phyloP scores from a whole-genome alignment of 768 basidiomycete genomes.

The Suillus clintonianus region DNA sequence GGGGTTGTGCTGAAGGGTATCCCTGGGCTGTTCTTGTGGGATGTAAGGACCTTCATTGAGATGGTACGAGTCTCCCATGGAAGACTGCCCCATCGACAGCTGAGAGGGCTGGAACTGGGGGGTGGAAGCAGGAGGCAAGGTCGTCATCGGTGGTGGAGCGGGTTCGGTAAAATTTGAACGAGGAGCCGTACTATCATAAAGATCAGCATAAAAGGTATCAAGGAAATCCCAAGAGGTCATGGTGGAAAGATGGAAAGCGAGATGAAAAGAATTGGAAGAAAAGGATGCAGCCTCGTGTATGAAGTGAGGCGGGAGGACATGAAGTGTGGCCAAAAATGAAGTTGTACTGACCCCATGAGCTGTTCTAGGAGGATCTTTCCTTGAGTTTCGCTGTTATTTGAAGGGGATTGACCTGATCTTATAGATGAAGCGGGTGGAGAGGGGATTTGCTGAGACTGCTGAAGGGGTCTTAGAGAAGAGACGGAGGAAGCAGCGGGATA shows the following conservation, averaged over 20 bases:
- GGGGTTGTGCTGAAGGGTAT: slow-evolving; percentile 23
- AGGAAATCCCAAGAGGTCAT: slow-evolving; percentile 36
- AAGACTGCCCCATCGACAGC: neutral
- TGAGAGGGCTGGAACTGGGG: slow-evolving; percentile 42
- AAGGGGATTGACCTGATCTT: slow-evolving; percentile 55
- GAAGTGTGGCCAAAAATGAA: neutral
- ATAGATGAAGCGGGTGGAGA: slow-evolving; percentile 66
- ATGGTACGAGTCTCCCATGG: slow-evolving; percentile 32
- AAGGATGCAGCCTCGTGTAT: slow-evolving; percentile 28
- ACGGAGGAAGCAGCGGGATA: slow-evolving; percentile 48
- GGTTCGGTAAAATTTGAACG: slow-evolving; percentile 54
- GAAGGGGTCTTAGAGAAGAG: slow-evolving; percentile 18
- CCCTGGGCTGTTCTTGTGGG: slow-evolving; percentile 26
- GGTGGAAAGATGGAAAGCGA: slow-evolving; percentile 15
- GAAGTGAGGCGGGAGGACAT: slow-evolving; percentile 23
- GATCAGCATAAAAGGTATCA: slow-evolving; percentile 32
- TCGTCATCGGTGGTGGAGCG: slow-evolving; percentile 38
- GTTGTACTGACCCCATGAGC: slow-evolving; percentile 71
- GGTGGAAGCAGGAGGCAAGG: slow-evolving; percentile 39
- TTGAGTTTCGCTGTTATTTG: slow-evolving; percentile 60
- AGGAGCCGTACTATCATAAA: slow-evolving; percentile 42
- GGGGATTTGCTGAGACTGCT: slow-evolving; percentile 58
- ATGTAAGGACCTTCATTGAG: slow-evolving; percentile 38
- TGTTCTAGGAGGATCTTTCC: slow-evolving; percentile 79
- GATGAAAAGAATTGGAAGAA: slow-evolving; percentile 22